Base-by-base conservation (phyloP, 176 grass and related monocot species). In the Oryza australiensis region DNA sequence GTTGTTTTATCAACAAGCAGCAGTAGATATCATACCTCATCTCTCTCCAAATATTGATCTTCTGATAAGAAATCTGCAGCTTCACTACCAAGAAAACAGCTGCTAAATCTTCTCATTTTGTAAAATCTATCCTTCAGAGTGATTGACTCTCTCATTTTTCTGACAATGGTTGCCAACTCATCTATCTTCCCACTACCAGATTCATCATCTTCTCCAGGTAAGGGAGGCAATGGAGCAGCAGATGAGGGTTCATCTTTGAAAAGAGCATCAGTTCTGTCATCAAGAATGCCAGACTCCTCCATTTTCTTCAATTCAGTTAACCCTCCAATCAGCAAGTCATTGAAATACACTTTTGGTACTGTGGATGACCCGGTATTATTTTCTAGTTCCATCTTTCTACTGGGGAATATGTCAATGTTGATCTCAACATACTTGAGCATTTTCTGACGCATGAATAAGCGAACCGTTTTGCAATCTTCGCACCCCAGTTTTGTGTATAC, bases 81-180 rank as follows among this genome's bases (percentile, higher is more conserved):
- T 80, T 94, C 92, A 60, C 84, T 91, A 62, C 90, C 95, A 89
- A 92, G 92, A 93, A 98, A 98, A 49, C 95, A 94, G 77, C 89
- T 93, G 49, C 84, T 98, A 74, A 98, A 98, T 77, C 86, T 93
- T 91, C 95, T 88, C 95, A 98, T 98, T 84, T 98, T 98, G 71
- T 94, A 98, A 70, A 94, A 98, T 77, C 95, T 92, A 79, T 98
- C 95, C 83, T 93, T 98, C 23, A 59, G 86, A 72, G 77, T 84
- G 33, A 98, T 77, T 0, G 86, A 85, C 62, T 94, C 95, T 94
- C 87, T 94, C 95, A 98, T 94, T 81, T 93, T 98, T 88, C 84
- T 94, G 62, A 93, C 95, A 68, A 93, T 86, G 55, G 81, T 66
- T 82, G 92, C 95, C 72, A 98, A 67, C 82, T 98, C 95, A 89